Evolutionary conservation across 345 rosid species (phyloP).

Genomic region (Euphorbia peplus): DNA sequence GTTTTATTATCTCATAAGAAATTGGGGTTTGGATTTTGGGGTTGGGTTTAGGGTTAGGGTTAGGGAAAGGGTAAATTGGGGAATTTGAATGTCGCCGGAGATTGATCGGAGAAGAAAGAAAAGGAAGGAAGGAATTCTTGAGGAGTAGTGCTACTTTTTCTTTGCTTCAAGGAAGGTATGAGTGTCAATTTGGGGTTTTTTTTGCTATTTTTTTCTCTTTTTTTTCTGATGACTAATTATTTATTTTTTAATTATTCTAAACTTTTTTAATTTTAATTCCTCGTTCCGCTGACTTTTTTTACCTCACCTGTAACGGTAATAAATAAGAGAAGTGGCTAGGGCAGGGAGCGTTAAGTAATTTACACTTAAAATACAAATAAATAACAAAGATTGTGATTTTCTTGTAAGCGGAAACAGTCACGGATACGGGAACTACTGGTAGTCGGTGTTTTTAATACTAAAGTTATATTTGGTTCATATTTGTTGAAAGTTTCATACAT

Average conservation of each 20-base stretch:
- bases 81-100: background rate
- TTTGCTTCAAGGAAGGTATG: conserved; percentile 52
- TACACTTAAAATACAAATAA: background rate
- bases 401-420: too few species aligned
- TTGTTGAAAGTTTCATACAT: too few species aligned
- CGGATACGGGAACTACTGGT: too few species aligned
- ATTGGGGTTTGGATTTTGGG: background rate
- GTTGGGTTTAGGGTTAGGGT: too few species aligned
- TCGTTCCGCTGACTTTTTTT: conserved; percentile 27
- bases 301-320: conserved; percentile 45
- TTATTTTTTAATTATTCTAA: background rate
- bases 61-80: too few species aligned
- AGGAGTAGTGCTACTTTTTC: background rate
- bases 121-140: conserved; percentile 5
- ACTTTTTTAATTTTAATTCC: background rate
- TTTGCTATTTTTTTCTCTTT: background rate
- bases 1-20: conserved; percentile 41
- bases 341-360: background rate
- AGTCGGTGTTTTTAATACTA: too few species aligned
- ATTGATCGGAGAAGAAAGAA: background rate
- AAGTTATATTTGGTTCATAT: too few species aligned
- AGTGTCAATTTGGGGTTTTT: conserved; percentile 6
- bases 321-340: conserved; percentile 26
- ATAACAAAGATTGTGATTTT: too few species aligned
- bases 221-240: background rate